phyloP scores from a whole-genome alignment of 768 basidiomycete genomes.

The Cytidiella melzeri region DNA sequence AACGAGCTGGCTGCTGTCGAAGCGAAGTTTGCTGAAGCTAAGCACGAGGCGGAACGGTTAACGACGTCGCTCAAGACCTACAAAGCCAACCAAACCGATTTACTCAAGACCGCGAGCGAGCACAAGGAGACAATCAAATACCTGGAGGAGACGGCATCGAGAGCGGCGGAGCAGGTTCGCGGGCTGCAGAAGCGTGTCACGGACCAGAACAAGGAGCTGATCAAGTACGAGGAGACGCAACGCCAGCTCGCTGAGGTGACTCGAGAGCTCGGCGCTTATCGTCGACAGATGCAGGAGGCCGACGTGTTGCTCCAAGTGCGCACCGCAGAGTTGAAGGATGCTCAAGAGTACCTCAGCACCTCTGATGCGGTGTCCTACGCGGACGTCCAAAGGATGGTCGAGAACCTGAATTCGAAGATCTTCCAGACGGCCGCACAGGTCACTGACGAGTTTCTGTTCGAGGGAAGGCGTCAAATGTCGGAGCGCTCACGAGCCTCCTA shows the following conservation, averaged over 20 bases:
- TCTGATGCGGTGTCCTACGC: constrained; percentile 38
- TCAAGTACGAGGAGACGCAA: no score
- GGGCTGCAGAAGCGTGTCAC: no score
- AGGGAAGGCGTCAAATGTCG: neutral
- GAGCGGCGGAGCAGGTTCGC: no score
- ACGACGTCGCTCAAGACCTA: no score
- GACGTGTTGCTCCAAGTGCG: constrained; percentile 27
- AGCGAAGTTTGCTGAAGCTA: neutral
- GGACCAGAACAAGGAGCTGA: no score
- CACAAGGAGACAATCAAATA: no score
- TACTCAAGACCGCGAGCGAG: no score
- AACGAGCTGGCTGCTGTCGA: neutral
- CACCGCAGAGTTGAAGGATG: constrained; percentile 38
- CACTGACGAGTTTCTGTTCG: constrained; percentile 33
- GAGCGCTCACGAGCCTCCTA: neutral
- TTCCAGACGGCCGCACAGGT: constrained; percentile 42
- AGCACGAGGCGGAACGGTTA: no score
- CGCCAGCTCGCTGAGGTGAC: neutral
- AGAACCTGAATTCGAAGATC: constrained; percentile 41
- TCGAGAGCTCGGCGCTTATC: constrained; percentile 12
- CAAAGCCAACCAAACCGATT: no score
- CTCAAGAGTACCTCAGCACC: constrained; percentile 40
- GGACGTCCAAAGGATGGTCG: constrained; percentile 39
- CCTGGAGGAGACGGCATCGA: no score
- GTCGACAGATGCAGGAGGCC: constrained; percentile 15